Percentiles rank a stretch among this genome's conserved stretches.
Evolutionary conservation across 805 yeast genomes (phyloP).

Genomic region (Candida sphagnicola): DNA sequence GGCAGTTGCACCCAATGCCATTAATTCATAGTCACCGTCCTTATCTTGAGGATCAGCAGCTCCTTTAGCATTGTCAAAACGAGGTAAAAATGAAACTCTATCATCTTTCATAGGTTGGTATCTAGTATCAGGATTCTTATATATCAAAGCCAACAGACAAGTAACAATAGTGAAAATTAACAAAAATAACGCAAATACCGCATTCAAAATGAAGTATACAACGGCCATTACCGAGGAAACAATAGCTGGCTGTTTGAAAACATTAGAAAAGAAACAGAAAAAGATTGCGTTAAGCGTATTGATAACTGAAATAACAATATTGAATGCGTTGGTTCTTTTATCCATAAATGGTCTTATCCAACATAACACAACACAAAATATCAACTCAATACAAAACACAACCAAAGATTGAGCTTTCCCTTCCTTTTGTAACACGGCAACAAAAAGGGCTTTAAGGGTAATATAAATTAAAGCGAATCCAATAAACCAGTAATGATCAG

Average conservation of each 20-base stretch:
- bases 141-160: conserved; percentile 76
- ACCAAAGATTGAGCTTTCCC: conserved; percentile 83
- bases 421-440: conserved; percentile 75
- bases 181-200: conserved; percentile 78
- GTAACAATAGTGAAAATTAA: conserved; percentile 84
- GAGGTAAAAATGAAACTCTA: conserved; percentile 89
- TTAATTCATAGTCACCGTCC: conserved; percentile 53
- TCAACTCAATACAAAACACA: conserved; percentile 70
- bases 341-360: conserved; percentile 89
- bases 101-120: conserved; percentile 97
- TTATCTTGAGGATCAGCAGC: conserved; percentile 11
- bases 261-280: conserved; percentile 82
- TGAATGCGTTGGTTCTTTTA: conserved; percentile 89
- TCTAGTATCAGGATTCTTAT: conserved; percentile 91
- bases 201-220: conserved; percentile 84
- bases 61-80: conserved; percentile 38
- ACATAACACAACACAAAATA: conserved; percentile 62
- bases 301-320: conserved; percentile 78
- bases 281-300: conserved; percentile 79
- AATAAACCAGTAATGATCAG: conserved; percentile 83
- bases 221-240: conserved; percentile 93
- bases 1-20: conserved; percentile 69
- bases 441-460: conserved; percentile 72
- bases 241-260: conserved; percentile 77
- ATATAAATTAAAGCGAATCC: conserved; percentile 60